Evolutionary conservation across 352 stramenopile species (phyloP), one percentile per base, ranked within the genome.

Genomic region (Blastocystis sp.): DNA sequence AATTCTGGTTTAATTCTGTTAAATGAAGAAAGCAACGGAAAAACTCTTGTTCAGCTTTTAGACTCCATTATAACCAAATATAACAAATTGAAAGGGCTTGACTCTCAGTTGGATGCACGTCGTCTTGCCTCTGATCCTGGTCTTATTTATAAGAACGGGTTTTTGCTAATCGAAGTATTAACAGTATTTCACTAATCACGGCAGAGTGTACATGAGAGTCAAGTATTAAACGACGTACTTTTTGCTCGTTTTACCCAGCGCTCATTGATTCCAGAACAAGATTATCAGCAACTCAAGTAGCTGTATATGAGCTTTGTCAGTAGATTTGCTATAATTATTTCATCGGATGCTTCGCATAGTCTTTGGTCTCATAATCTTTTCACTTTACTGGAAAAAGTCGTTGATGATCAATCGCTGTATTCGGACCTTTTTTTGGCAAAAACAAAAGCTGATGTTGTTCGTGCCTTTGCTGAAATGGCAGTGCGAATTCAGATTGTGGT

Each of bases 401-500:
- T 20, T n/a, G 37, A 45, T 1, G 70, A 81, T 41, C 45, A 39
- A 20, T 30, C 13, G 26, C 45, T 81, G 0, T 81, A 81, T 13
- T 34, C 53, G 34, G 70, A 81, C 3, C 26, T 81, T 37, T 81
- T 66, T 41, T 24, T 63, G 43, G 70, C 70, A 26, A 30, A 39
- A n/a, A 18, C 24, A 8, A 16, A 20, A 0, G 70, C 53, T 24
- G 18, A 62, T 20, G 43, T 81, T 13, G 20, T 81, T 18, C 50
- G 43, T 8, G 70, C 70, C 37, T 18, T 81, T 20, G 70, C 70
- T 11, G 20, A 63, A 16, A 39, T 65, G 13, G 70, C 70, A 18
- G 70, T 81, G 39, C 34, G 50, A n/a, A 65, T 81, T 8, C 70
- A 81, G 43, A 81, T 63, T 13, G 20, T 63, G 18, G 45, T 66